Percentiles rank a stretch among this genome's conserved stretches.
phyloP scores from a whole-genome alignment of 805 yeast genomes.

The Zygoascus flipseniorum region DNA sequence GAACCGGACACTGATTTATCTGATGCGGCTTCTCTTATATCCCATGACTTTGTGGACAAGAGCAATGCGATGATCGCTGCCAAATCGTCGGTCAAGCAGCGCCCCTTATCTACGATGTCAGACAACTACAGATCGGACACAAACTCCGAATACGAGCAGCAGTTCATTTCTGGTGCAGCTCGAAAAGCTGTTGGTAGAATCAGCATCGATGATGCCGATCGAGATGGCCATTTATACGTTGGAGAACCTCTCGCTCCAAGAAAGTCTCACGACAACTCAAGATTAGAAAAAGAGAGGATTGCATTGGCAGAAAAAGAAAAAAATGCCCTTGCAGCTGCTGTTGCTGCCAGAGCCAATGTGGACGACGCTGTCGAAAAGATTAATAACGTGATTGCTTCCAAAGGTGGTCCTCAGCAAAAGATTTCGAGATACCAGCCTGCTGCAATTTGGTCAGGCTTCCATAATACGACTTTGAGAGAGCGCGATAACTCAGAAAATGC shows the following conservation, averaged over 20 bases:
- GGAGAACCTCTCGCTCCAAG: background rate
- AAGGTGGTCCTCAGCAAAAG: background rate
- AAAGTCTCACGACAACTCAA: background rate
- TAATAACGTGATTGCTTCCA: slow-evolving; percentile 5
- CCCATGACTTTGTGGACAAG: background rate
- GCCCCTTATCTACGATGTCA: background rate
- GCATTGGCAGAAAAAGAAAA: background rate
- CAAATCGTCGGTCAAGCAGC: background rate
- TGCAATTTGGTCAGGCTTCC: slow-evolving; percentile 11
- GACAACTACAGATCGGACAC: background rate
- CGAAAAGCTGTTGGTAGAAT: background rate
- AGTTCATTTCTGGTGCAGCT: background rate
- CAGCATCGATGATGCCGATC: background rate
- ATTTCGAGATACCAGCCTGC: slow-evolving; percentile 8
- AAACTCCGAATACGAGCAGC: background rate
- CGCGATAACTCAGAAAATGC: background rate
- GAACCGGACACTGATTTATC: slow-evolving; percentile 1
- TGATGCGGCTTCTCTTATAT: slow-evolving; percentile 1
- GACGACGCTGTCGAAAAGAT: slow-evolving; percentile 14
- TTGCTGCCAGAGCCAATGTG: slow-evolving; percentile 14
- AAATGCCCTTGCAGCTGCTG: slow-evolving; percentile 16
- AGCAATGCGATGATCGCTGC: slow-evolving; percentile 2
- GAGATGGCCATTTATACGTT: background rate
- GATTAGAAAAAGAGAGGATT: background rate
- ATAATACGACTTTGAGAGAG: background rate